These are phyloP conservation scores for Zopfochytrium polystomum DNA, from an alignment of 371 early-diverging fungal genomes.

Conservation along the genomic window DNA sequence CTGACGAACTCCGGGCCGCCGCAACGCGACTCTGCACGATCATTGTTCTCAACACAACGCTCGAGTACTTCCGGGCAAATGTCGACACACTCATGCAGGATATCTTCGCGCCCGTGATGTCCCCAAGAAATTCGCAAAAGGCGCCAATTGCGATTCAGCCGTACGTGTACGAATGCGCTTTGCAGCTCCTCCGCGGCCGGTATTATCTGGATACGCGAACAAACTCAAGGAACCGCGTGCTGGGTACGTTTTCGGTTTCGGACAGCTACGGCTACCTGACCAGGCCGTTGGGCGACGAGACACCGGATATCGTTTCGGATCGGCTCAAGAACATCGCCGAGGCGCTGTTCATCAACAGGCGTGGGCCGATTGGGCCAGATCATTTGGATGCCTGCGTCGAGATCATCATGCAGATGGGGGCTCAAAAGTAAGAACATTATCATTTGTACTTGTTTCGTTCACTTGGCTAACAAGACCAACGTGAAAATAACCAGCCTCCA, in stretches of 20 bases:
- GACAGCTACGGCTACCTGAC: constrained; percentile 29
- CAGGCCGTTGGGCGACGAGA: constrained; percentile 37
- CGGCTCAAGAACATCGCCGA: constrained; percentile 43
- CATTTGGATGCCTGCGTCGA: constrained; percentile 37
- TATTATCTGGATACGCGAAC: constrained; percentile 39
- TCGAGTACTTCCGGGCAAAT: constrained; percentile 37
- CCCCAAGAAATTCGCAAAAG: too few relatives aligned
- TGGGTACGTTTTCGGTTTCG: constrained; percentile 25
- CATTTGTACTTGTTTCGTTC: background rate
- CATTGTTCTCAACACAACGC: constrained; percentile 39
- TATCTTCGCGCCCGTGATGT: too few relatives aligned
- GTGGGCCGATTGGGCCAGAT: constrained; percentile 29
- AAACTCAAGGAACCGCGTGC: constrained; percentile 21
- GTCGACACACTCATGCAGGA: constrained; percentile 37
- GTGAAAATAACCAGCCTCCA: constrained; percentile 25
- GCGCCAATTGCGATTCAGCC: constrained; percentile 31
- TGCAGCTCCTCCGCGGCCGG: constrained; percentile 44
- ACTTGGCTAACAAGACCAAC: background rate
- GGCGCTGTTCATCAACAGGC: constrained; percentile 33
- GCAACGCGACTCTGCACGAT: constrained; percentile 35
- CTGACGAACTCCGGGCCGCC: constrained; percentile 38
- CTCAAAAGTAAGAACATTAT: constrained; percentile 30
- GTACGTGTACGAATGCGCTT: constrained; percentile 36
- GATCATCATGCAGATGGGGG: constrained; percentile 47
- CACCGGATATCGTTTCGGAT: constrained; percentile 28